phyloP scores from a whole-genome alignment of 306 rosid genomes.

The Cicer chorassanicum region DNA sequence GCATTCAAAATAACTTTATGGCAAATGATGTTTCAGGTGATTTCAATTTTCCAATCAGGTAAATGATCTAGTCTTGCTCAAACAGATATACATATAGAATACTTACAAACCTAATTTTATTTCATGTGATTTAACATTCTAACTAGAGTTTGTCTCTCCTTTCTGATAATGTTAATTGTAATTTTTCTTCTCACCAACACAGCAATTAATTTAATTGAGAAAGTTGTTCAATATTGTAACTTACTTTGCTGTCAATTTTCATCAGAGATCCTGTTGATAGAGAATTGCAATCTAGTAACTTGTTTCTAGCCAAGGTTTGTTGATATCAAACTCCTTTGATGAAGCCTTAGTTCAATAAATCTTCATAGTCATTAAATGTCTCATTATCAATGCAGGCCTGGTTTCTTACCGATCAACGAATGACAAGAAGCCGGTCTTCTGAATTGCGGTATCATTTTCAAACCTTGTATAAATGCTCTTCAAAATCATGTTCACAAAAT shows the following conservation, averaged over 20 bases:
- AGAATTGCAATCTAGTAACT: conserved; percentile 70
- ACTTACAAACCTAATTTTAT: not conserved
- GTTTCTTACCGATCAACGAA: conserved; percentile 86
- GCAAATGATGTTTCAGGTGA: conserved; percentile 62
- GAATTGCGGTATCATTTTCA: conserved; percentile 71
- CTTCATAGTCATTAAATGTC: conserved; percentile 45
- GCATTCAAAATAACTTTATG: conserved; percentile 53
- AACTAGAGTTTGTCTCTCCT: not conserved
- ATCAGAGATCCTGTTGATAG: conserved; percentile 73
- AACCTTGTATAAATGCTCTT: conserved; percentile 26
- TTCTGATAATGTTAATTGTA: conserved; percentile 9
- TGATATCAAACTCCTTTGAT: conserved; percentile 24
- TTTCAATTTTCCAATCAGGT: conserved; percentile 70
- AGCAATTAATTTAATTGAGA: conserved; percentile 21
- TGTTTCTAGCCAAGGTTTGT: conserved; percentile 83
- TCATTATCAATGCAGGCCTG: conserved; percentile 73
- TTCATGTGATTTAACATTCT: not conserved
- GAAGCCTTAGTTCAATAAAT: conserved; percentile 41
- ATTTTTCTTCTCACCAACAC: conserved; percentile 15
- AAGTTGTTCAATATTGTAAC: conserved; percentile 39
- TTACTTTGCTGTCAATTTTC: conserved; percentile 45
- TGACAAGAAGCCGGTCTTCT: conserved; percentile 97
- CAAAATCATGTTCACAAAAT: conserved; percentile 40
- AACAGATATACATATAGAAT: not conserved
- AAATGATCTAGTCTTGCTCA: conserved; percentile 38